Base-by-base conservation (phyloP, 2,329 filamentous ascomycete species). In the Colletotrichum limetticola region DNA sequence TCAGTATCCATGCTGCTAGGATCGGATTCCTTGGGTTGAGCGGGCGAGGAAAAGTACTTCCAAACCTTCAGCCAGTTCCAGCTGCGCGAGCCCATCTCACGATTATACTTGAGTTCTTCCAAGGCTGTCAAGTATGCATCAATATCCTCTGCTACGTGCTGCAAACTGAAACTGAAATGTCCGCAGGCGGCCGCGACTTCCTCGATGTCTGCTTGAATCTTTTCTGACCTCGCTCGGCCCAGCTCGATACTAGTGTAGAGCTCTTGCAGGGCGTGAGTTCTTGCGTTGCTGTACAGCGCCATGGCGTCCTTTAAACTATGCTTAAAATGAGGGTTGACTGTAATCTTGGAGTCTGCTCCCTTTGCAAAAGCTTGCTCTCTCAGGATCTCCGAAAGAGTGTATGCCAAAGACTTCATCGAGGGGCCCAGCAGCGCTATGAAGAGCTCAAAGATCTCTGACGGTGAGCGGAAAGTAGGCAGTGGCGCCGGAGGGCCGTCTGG, bases 111-210 rank as follows among this genome's bases (percentile, higher is more conserved):
- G 53, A 98, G 83, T 55, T 98, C 94, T 78, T 98, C 95, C 5
- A 99, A 85, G 0, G 97, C 92, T 65, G 94, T 91, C 57, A 99
- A 83, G 77, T 97, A 97, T 14, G 89, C 90, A 76, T 94, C 91
- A 84, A 97, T 93, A 79, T 98, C 95, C 79, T 97, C 94, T 0
- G 95, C 95, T 79, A 98, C 96, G 76, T 97, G 94, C 75, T 97
- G 90, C 30, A 99, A 86, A 56, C 94, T 97, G 80, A 97, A 98
- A 79, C 94, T 96, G 80, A 98, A 99, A 82, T 98, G 95, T 0
- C 97, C 96, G 79, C 97, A 99, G 69, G 95, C 97, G n/a, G 97
- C 96, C 53, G 96, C 95, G 12, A 98, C 95, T 82, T 99, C 97
- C 81, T 99, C 97, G 70, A 98, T 95, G 81, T 98, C 97, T 2